Percentiles rank a stretch among this genome's conserved stretches.
These are phyloP conservation scores for Dictyophora rubrovolvata DNA, from an alignment of 768 basidiomycete genomes.

Conservation along the genomic window DNA sequence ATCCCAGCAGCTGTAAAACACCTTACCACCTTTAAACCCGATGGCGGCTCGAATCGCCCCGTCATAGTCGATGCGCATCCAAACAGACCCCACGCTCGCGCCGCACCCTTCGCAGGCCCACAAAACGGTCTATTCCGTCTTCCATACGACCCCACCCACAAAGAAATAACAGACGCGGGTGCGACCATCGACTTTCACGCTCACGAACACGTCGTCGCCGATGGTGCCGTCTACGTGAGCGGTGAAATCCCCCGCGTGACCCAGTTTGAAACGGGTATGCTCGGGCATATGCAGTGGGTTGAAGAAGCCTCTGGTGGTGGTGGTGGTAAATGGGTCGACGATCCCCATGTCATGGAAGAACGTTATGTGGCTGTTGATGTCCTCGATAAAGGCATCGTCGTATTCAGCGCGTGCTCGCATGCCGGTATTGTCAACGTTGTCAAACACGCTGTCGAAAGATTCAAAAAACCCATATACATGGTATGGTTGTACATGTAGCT, in stretches of 20 bases:
- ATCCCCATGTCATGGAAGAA: slow-evolving; percentile 73
- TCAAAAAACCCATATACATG: slow-evolving; percentile 69
- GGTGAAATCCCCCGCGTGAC: slow-evolving; percentile 71
- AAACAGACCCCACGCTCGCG: slow-evolving; percentile 59
- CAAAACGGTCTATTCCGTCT: slow-evolving; percentile 52
- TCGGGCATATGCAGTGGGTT: slow-evolving; percentile 57
- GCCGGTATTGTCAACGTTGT: slow-evolving; percentile 82
- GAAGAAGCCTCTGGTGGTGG: slow-evolving; percentile 16
- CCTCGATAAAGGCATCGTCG: slow-evolving; percentile 67
- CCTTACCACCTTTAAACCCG: slow-evolving; percentile 35
- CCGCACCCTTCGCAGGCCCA: slow-evolving; percentile 48
- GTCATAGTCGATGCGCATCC: slow-evolving; percentile 71
- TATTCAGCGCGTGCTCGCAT: slow-evolving; percentile 81
- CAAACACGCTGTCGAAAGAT: slow-evolving; percentile 51
- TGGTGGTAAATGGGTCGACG: slow-evolving; percentile 31
- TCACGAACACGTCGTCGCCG: slow-evolving; percentile 58
- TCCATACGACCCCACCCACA: slow-evolving; percentile 63
- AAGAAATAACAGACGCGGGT: slow-evolving; percentile 44
- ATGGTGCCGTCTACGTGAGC: slow-evolving; percentile 60
- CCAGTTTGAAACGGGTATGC: slow-evolving; percentile 55
- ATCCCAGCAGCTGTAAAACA: slow-evolving; percentile 67
- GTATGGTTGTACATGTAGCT: slow-evolving; percentile 23
- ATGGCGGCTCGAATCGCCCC: slow-evolving; percentile 14
- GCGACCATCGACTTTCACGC: slow-evolving; percentile 46
- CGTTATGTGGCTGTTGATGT: slow-evolving; percentile 71